Evolutionary conservation across 2,329 filamentous ascomycete species (phyloP), one percentile per base, ranked within the genome.

Genomic region (Fusarium goolgardi): DNA sequence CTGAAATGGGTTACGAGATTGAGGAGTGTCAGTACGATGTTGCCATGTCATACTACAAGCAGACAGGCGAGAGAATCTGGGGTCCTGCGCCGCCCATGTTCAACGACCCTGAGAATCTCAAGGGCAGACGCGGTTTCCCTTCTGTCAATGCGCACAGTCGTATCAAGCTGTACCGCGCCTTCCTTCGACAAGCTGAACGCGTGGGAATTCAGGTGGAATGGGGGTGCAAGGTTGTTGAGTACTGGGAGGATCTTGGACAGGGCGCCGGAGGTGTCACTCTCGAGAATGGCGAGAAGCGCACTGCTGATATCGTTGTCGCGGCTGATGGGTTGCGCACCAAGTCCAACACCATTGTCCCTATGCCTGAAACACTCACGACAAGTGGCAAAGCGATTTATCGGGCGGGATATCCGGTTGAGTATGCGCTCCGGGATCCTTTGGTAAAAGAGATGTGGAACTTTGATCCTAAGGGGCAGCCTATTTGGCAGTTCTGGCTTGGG

Each of bases 401-500:
- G 1, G 65, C 65, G 0, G 65, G 65, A 0, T 67, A 68, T 31
- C 65, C 65, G 1, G 41, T 67, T 10, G 65, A 67, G 7, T 21
- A 67, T 20, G 65, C 65, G 1, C n/a, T 67, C 3, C 60, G 41
- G n/a, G 65, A 67, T 3, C 59, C 65, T 7, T 41, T 35, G 8
- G 65, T 68, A 1, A 8, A 39, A 4, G 64, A 67, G 54, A 67
- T 69, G 65, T 67, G 65, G 65, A 53, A 67, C 4, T 67, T 67
- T 15, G 40, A 68, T 7, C 65, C 65, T 6, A 29, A 25, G 0
- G 50, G 51, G 2, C 65, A 69, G 21, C 65, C 65, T 0, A 50
- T 67, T 2, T 67, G 65, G 65, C 65, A 67, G 1, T 67, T 67
- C 3, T 67, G 65, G 65, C 64, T 67, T 27, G 65, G 65, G 65